Base-by-base conservation (phyloP, 805 yeast species). In the Ogataea nitratoaversa region DNA sequence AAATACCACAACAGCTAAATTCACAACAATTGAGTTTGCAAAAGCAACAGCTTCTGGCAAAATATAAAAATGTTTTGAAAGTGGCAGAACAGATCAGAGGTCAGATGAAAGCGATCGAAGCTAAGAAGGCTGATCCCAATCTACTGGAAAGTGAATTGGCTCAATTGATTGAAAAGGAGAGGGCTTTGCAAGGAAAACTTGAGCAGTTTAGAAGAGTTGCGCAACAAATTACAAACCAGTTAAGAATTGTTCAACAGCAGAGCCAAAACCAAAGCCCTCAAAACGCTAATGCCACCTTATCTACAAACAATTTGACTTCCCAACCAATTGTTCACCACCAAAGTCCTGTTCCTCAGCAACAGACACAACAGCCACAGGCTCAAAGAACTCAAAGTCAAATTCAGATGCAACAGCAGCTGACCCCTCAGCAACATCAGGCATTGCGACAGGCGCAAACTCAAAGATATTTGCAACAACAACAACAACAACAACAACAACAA, bases 61-160 rank as follows among this genome's bases (percentile, higher is more conserved):
- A 57, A 42, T 57, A 70, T 42, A 71, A 70, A 46, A 65, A 67
- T 36, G 67, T 79, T 16, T 66, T 72, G 46, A 64, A 67, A 9
- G 60, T 73, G 31, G 63, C 79, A 9, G 71, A 65, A 31, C 78
- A 72, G 42, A 71, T 74, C 42, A 73, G 71, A 41, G 65, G 70
- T 30, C 75, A 71, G 41, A 61, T 79, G 46, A 70, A 70, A 13
- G 64, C 69, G n/a, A 65, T 79, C 33, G 76, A 74, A 39, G 68
- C 68, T 7, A 68, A 71, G 29, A 75, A 74, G 44, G 63, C 60
- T 16, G 67, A 70, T 29, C 67, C 70, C 9, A 64, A 62, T 22
- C 48, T 74, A 17, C 59, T 75, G 4, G 69, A 74, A 2, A 78
- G 71, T 6, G 73, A 71, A 38, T 42, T 69, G 29, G 58, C 67